Evolutionary conservation across 805 yeast genomes (phyloP).

Genomic region (Wickerhamiella siamensis): DNA sequence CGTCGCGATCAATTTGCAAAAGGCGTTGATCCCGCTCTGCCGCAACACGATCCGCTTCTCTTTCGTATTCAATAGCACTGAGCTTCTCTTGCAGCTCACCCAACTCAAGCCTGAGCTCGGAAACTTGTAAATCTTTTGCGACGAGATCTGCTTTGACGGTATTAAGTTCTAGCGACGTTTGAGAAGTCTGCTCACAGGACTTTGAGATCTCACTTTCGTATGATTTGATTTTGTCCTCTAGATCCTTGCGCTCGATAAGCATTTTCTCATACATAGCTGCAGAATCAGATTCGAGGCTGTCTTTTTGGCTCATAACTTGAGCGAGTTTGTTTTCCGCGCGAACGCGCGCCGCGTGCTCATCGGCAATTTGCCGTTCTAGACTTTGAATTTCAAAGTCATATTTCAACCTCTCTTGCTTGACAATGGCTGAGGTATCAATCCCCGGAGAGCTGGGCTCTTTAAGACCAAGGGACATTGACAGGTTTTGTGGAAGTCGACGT

Average conservation of each 20-base stretch:
- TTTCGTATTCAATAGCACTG: not conserved
- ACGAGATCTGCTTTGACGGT: not conserved
- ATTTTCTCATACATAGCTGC: not conserved
- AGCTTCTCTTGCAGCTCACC: conserved; percentile 1
- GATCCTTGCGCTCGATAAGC: not conserved
- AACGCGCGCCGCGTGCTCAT: not conserved
- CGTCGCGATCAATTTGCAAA: not conserved
- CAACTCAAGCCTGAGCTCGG: not conserved
- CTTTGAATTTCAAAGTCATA: not conserved
- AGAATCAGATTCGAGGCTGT: not conserved
- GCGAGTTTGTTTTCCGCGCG: not conserved
- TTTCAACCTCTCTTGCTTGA: not conserved
- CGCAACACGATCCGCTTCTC: not conserved
- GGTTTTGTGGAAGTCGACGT: no score
- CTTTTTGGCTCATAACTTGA: not conserved
- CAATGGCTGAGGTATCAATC: not conserved
- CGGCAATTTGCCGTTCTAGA: not conserved
- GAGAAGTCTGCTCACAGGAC: not conserved
- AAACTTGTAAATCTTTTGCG: not conserved
- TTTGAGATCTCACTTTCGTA: not conserved
- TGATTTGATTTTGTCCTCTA: not conserved
- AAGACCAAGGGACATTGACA: no score
- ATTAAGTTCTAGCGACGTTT: not conserved
- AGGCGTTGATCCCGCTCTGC: not conserved
- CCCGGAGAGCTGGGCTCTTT: not conserved